Percentiles rank a stretch among this genome's conserved stretches.
Conservation (phyloP, 345 rosid species). For the Citrus unshiu region DNA sequence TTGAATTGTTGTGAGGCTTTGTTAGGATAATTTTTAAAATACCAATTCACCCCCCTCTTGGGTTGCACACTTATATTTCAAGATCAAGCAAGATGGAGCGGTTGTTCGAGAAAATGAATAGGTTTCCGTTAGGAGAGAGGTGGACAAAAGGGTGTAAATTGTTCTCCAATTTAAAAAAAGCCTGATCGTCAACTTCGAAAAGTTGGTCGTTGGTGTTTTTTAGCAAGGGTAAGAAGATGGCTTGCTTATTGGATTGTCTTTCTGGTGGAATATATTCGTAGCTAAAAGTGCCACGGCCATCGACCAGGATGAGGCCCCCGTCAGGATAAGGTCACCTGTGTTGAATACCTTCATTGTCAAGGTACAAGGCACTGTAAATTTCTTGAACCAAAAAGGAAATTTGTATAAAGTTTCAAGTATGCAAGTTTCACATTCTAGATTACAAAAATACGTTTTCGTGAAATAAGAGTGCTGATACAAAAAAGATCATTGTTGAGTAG, state of each 20-base stretch:
- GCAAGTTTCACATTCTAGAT: too few species aligned
- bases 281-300: conserved; percentile 61
- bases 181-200: neutral
- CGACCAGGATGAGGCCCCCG: conserved; percentile 62
- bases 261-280: conserved; percentile 71
- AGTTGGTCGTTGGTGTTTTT: neutral
- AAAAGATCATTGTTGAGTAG: too few species aligned
- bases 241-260: neutral
- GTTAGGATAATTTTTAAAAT: too few species aligned
- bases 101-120: conserved; percentile 14
- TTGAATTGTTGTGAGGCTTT: too few species aligned
- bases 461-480: too few species aligned
- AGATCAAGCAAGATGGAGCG: conserved; percentile 44
- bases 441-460: too few species aligned
- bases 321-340: conserved; percentile 29
- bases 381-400: neutral
- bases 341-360: conserved; percentile 27
- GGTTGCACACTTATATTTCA: too few species aligned
- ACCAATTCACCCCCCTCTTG: too few species aligned
- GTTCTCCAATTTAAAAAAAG: neutral
- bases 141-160: conserved; percentile 14
- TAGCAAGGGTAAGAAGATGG: neutral
- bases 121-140: conserved; percentile 32
- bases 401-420: too few species aligned
- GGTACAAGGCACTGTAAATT: too few species aligned